Percentiles rank a stretch among this genome's conserved stretches.
These are phyloP conservation scores for Agrocybe pediades DNA, from an alignment of 768 basidiomycete genomes.

Conservation along the genomic window DNA sequence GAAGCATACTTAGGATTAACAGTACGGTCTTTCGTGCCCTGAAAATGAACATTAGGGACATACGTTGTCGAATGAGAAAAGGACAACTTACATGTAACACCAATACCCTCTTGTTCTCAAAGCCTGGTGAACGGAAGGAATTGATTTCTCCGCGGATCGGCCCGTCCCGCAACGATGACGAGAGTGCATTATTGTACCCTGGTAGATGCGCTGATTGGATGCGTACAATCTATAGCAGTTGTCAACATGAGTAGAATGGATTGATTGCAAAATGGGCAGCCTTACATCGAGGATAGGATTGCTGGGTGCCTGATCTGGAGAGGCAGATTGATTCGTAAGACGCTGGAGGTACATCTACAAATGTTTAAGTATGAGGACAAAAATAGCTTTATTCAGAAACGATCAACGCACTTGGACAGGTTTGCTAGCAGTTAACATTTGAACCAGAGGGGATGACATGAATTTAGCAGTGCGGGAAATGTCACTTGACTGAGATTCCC, in stretches of 20 bases:
- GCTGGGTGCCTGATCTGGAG: conserved; percentile 14
- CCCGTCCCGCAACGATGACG: conserved; percentile 72
- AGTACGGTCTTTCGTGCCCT: conserved; percentile 63
- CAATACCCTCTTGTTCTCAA: conserved; percentile 51
- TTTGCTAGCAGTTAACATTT: conserved; percentile 60
- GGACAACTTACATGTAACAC: conserved; percentile 59
- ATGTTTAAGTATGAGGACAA: background rate
- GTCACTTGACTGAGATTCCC: conserved; percentile 49
- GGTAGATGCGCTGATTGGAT: conserved; percentile 77
- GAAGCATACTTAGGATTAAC: conserved; percentile 56
- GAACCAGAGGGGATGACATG: conserved; percentile 78
- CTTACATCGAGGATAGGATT: conserved; percentile 47
- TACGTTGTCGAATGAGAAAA: background rate
- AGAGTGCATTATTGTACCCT: conserved; percentile 75
- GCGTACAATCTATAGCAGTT: conserved; percentile 58
- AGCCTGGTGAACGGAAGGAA: conserved; percentile 52
- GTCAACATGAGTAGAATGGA: background rate
- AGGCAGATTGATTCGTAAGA: conserved; percentile 37
- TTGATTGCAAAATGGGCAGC: background rate
- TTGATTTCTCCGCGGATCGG: conserved; percentile 64
- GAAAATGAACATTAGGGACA: conserved; percentile 1
- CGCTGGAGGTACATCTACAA: conserved; percentile 53
- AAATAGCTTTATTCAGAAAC: background rate
- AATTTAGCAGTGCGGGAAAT: conserved; percentile 75
- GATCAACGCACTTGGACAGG: conserved; percentile 54